Percentiles rank a stretch among this genome's conserved stretches.
Evolutionary conservation across 108 stramenopile genomes (phyloP).

Genomic region (Tribonema minus): DNA sequence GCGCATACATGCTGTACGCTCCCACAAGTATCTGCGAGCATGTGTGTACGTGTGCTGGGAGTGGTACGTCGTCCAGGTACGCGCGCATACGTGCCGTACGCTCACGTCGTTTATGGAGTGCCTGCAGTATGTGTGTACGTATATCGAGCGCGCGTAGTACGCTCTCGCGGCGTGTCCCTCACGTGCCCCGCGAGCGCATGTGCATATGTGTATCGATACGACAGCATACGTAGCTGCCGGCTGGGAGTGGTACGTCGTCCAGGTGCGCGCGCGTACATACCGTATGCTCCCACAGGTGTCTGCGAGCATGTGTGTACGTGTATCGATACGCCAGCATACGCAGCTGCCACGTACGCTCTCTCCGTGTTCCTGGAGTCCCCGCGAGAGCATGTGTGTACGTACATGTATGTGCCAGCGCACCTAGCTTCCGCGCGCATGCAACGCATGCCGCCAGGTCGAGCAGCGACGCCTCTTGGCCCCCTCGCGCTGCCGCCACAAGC

Average conservation of each 20-base stretch:
- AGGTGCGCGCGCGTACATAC: conserved; percentile 8
- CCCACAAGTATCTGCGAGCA: not conserved
- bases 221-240: too few species aligned
- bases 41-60: not conserved
- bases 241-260: conserved; percentile 37
- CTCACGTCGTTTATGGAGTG: not conserved
- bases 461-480: not conserved
- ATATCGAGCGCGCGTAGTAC: too few species aligned
- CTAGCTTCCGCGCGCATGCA: not conserved
- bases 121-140: not conserved
- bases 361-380: too few species aligned
- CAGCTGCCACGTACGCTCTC: too few species aligned
- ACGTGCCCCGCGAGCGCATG: too few species aligned
- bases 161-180: too few species aligned
- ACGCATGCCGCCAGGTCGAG: not conserved
- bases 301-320: too few species aligned
- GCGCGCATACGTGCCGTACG: not conserved
- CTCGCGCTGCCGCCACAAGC: too few species aligned
- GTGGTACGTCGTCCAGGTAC: conserved; percentile 36
- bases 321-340: too few species aligned
- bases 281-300: too few species aligned
- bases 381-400: too few species aligned
- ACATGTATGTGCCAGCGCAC: not conserved
- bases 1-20: not conserved
- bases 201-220: too few species aligned